phyloP scores from a whole-genome alignment of 2,329 filamentous ascomycete genomes.

The Aspergillus arachidicola region DNA sequence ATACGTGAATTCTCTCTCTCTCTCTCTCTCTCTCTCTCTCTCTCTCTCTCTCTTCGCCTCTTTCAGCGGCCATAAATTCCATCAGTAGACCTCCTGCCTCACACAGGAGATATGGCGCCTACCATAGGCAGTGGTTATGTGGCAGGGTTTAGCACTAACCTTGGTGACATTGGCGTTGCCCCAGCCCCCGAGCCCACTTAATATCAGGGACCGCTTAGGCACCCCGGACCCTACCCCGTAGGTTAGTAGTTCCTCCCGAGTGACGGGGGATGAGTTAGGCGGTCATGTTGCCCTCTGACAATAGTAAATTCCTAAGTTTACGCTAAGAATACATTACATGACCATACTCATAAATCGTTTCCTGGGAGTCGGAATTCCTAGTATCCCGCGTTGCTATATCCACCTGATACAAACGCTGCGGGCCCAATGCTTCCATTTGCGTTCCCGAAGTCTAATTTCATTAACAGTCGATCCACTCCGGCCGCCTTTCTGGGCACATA shows the following conservation, averaged over 20 bases:
- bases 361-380: not conserved
- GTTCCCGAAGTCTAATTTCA: slow-evolving; percentile 76
- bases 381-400: not conserved
- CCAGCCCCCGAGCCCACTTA: not conserved
- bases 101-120: not conserved
- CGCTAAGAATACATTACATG: slow-evolving; percentile 1
- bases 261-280: not conserved
- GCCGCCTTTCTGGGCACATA: slow-evolving; percentile 75
- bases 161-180: not conserved
- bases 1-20: no score
- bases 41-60: not conserved
- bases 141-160: not conserved
- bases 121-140: not conserved
- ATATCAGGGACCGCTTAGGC: no score
- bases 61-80: not conserved
- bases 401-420: not conserved
- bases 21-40: not conserved
- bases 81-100: not conserved
- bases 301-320: not conserved
- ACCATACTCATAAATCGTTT: not conserved
- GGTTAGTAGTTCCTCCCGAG: not conserved
- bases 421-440: slow-evolving; percentile 23
- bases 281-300: not conserved
- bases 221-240: not conserved
- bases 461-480: slow-evolving; percentile 80